Evolutionary conservation across 805 yeast genomes (phyloP).

Genomic region (Danielia oregonensis): DNA sequence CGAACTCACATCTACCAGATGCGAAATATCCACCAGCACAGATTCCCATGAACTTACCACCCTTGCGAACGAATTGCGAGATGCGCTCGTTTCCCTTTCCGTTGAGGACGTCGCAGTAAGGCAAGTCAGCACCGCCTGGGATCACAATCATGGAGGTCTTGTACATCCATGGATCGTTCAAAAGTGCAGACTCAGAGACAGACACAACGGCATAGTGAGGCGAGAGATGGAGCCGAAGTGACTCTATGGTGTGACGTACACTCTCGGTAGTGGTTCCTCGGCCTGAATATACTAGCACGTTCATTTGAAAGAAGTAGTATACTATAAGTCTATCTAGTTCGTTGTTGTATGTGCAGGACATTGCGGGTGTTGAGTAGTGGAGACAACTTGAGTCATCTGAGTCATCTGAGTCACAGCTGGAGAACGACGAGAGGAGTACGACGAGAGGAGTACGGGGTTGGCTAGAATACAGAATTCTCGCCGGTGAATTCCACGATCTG

Average conservation of each 20-base stretch:
- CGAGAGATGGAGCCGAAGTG: constrained; percentile 69
- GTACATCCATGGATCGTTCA: constrained; percentile 77
- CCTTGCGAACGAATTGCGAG: constrained; percentile 60
- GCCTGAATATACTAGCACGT: constrained; percentile 21
- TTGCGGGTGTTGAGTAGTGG: not conserved
- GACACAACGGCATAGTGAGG: constrained; percentile 86
- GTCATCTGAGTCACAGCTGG: constrained; percentile 3
- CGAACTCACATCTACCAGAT: constrained; percentile 74
- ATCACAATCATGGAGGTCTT: constrained; percentile 77
- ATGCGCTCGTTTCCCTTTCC: constrained; percentile 65
- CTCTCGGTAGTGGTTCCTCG: constrained; percentile 88
- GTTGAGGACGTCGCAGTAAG: constrained; percentile 69
- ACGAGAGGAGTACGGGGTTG: too few species aligned
- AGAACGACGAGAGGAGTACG: too few species aligned
- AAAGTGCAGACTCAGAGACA: constrained; percentile 57
- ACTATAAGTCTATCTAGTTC: too few species aligned
- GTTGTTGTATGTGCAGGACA: not conserved
- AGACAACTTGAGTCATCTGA: constrained; percentile 1
- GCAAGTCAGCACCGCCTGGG: constrained; percentile 98
- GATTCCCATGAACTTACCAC: constrained; percentile 82
- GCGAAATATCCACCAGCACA: constrained; percentile 97
- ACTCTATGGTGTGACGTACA: constrained; percentile 77
- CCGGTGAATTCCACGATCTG: too few species aligned
- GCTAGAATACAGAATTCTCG: too few species aligned
- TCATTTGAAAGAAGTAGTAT: constrained; percentile 8